A percentile compares a stretch with the other conserved stretches of the same genome.
These are phyloP conservation scores for Trichoderma polysporum DNA, from an alignment of 2,329 filamentous ascomycete species.

Conservation along the genomic window DNA sequence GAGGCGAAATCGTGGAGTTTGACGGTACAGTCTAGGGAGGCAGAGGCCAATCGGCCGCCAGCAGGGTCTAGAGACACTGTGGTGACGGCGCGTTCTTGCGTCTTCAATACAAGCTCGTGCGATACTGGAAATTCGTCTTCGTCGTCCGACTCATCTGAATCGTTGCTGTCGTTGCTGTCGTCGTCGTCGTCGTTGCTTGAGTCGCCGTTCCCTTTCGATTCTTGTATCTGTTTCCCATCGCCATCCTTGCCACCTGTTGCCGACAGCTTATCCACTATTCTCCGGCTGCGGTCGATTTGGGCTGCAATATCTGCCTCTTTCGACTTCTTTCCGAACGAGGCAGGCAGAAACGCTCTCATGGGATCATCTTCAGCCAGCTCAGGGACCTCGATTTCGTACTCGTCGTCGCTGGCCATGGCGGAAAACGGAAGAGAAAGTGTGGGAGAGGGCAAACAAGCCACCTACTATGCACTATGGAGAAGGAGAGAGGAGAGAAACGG, in stretches of 20 bases:
- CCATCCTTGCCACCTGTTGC: slow-evolving; percentile 21
- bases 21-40: slow-evolving; percentile 84
- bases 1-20: slow-evolving; percentile 95
- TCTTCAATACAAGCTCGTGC: slow-evolving; percentile 89
- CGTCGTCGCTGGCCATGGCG: slow-evolving; percentile 61
- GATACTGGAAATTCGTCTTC: slow-evolving; percentile 89
- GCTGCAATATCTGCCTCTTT: slow-evolving; percentile 71
- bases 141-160: slow-evolving; percentile 62
- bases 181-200: slow-evolving; percentile 40
- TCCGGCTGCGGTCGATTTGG: slow-evolving; percentile 77
- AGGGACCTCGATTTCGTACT: slow-evolving; percentile 55
- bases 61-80: slow-evolving; percentile 80
- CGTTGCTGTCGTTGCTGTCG: slow-evolving; percentile 45
- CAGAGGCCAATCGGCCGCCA: slow-evolving; percentile 82
- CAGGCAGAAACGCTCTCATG: slow-evolving; percentile 74
- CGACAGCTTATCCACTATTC: slow-evolving; percentile 41
- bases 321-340: slow-evolving; percentile 80
- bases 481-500: slow-evolving; percentile 22
- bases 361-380: slow-evolving; percentile 63
- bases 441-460: slow-evolving; percentile 2
- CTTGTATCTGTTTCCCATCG: slow-evolving; percentile 21
- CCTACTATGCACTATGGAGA: background rate
- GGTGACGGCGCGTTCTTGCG: slow-evolving; percentile 85
- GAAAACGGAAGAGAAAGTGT: slow-evolving; percentile 17
- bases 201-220: slow-evolving; percentile 36